A percentile compares a stretch with the other conserved stretches of the same genome.
These are phyloP conservation scores for Ramularia endophylla DNA, from an alignment of 2,329 filamentous ascomycete species.

Conservation along the genomic window DNA sequence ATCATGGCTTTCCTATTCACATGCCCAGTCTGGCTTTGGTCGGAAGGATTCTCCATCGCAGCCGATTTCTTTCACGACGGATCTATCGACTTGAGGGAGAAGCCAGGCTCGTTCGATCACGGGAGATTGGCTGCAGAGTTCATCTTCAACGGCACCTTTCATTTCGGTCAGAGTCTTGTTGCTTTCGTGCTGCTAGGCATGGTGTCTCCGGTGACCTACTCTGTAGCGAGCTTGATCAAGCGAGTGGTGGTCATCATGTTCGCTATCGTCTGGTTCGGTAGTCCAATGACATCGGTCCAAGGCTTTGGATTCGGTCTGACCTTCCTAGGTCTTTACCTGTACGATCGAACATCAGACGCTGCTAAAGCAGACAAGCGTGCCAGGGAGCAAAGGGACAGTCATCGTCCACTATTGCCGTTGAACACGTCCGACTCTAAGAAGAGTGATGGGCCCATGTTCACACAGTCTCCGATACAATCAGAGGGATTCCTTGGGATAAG, in stretches of 20 bases:
- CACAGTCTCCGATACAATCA: constrained; percentile 16
- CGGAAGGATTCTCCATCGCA: constrained; percentile 73
- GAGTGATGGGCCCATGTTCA: constrained; percentile 26
- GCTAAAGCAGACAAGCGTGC: constrained; percentile 82
- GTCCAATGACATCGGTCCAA: constrained; percentile 75
- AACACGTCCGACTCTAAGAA: constrained; percentile 32
- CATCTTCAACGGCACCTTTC: constrained; percentile 92
- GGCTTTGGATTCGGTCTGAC: constrained; percentile 81
- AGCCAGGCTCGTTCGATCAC: constrained; percentile 65
- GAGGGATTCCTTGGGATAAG: constrained; percentile 21
- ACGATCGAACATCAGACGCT: constrained; percentile 84
- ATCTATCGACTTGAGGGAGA: constrained; percentile 67
- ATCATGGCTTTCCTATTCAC: constrained; percentile 86
- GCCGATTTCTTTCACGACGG: constrained; percentile 75
- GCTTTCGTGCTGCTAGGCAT: constrained; percentile 89
- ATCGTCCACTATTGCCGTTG: constrained; percentile 62
- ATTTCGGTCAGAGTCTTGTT: constrained; percentile 93
- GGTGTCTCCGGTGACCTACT: constrained; percentile 95
- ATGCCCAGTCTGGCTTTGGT: constrained; percentile 86
- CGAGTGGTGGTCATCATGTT: constrained; percentile 95
- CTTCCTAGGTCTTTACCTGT: constrained; percentile 87
- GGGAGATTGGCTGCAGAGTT: constrained; percentile 69
- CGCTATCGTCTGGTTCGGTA: constrained; percentile 94
- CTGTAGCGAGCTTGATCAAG: constrained; percentile 92
- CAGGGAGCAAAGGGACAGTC: constrained; percentile 49